Evolutionary conservation across 345 rosid genomes (phyloP).

Genomic region (Eutrema yunnanense): DNA sequence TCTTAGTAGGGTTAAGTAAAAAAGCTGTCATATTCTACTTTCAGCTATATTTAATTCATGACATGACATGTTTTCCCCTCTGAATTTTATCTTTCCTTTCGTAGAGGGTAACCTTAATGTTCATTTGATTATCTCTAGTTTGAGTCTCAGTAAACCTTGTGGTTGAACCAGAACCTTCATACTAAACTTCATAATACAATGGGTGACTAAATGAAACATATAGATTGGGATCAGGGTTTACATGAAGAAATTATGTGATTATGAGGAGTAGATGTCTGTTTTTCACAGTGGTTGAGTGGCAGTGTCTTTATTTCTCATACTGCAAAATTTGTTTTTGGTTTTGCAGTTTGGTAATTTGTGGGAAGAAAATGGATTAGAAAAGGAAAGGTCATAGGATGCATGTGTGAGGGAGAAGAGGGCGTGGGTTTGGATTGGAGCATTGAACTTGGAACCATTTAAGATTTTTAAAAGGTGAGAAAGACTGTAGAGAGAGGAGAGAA

Average conservation of each 20-base stretch:
- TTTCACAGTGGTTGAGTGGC: not conserved
- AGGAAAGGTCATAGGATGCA: slow-evolving; percentile 34
- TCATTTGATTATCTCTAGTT: not conserved
- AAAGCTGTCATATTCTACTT: slow-evolving; percentile 18
- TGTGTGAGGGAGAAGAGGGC: slow-evolving; percentile 29
- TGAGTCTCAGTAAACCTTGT: not conserved
- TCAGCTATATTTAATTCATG: not conserved
- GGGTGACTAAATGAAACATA: not conserved
- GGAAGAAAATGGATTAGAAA: slow-evolving; percentile 24
- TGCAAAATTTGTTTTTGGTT: not conserved
- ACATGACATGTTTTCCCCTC: not conserved
- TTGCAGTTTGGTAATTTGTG: slow-evolving; percentile 3
- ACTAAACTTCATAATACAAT: not conserved
- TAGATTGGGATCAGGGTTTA: not conserved
- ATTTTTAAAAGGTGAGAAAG: slow-evolving; percentile 15
- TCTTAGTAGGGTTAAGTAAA: slow-evolving; percentile 12
- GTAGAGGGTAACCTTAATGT: not conserved
- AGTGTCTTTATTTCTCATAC: not conserved
- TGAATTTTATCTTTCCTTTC: not conserved
- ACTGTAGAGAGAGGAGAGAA: slow-evolving; percentile 23
- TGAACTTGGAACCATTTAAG: slow-evolving; percentile 30
- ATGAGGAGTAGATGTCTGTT: not conserved
- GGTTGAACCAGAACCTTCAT: not conserved
- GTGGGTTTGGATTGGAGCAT: slow-evolving; percentile 26
- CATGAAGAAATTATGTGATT: not conserved